Evolutionary conservation across 495 filamentous ascomycete genomes (phyloP), one percentile per base, ranked within the genome.

Genomic region (Aspergillus olivimuriae): DNA sequence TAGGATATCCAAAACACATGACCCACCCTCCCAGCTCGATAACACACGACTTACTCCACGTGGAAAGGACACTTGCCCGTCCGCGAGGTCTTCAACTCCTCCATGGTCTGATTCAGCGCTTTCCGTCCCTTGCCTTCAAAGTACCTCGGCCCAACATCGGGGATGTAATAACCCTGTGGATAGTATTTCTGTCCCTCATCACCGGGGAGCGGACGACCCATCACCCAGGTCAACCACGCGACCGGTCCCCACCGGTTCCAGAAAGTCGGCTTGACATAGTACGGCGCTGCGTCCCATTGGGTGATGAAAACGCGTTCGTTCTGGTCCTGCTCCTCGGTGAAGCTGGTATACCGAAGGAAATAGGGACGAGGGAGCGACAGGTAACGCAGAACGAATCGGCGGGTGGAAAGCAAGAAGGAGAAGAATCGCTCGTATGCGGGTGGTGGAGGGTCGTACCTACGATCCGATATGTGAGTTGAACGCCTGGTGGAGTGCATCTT

Each of bases 191-290:
- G 60, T 1, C 76, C 77, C 34, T 73, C 60, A 34, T 80, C 76
- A 10, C 82, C 83, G 0, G 82, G 82, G 11, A 82, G 43, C 37
- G 78, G 77, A 4, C 66, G 65, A 0, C 82, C 80, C 34, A 75
- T 55, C 0, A 68, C 26, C 66, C 81, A 70, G 12, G 69, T 65
- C 11, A 75, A 35, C 72, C 66, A 78, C 1, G 77, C 80, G 3
- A 36, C 38, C 1, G 72, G 77, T 0, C 77, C 74, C 75, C 77
- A 84, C 16, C 79, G 71, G 41, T 75, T 76, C 73, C 69, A 76
- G 19, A 86, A 55, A 0, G 76, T 81, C 0, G 81, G 72, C 32
- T 76, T 74, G 23, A 78, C 66, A 50, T 86, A 85, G 46, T 72
- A 84, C 0, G 82, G 80, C 0, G 66, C 64, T 0, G 65, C 67